These are phyloP conservation scores for Fusarium sp. DNA, from an alignment of 2,329 filamentous ascomycete genomes.

Conservation along the genomic window DNA sequence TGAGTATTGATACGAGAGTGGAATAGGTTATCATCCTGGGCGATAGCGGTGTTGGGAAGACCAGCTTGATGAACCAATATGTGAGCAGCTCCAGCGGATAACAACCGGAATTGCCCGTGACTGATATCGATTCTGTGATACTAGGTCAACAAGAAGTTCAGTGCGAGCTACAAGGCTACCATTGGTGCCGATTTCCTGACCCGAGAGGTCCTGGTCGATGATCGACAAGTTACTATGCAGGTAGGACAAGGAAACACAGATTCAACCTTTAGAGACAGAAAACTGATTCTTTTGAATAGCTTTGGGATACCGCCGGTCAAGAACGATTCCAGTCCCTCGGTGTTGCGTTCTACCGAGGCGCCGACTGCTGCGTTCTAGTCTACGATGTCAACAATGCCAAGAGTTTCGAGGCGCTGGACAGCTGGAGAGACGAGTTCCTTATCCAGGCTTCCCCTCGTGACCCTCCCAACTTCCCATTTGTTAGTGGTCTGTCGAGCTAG, in stretches of 20 bases:
- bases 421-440: conserved; percentile 97
- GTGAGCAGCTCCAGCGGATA: conserved; percentile 66
- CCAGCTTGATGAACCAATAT: conserved; percentile 99
- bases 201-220: conserved; percentile 96
- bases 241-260: conserved; percentile 58
- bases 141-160: conserved; percentile 99
- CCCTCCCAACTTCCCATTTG: conserved; percentile 97
- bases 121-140: conserved; percentile 22
- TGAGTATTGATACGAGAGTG: conserved; percentile 32
- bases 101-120: conserved; percentile 6
- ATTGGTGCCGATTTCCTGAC: conserved; percentile 99
- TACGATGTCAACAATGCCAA: conserved; percentile 99
- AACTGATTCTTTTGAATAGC: conserved; percentile 62
- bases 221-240: conserved; percentile 98
- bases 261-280: not conserved
- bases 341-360: conserved; percentile 96
- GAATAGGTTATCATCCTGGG: conserved; percentile 95
- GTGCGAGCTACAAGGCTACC: conserved; percentile 98
- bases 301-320: conserved; percentile 98
- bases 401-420: conserved; percentile 98
- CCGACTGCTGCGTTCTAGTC: conserved; percentile 97
- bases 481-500: conserved; percentile 62
- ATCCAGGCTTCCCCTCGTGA: conserved; percentile 97
- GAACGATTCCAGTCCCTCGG: conserved; percentile 97
- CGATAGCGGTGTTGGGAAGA: conserved; percentile 99